Base-by-base conservation (phyloP, 768 basidiomycete species). In the Trametes gibbosa region DNA sequence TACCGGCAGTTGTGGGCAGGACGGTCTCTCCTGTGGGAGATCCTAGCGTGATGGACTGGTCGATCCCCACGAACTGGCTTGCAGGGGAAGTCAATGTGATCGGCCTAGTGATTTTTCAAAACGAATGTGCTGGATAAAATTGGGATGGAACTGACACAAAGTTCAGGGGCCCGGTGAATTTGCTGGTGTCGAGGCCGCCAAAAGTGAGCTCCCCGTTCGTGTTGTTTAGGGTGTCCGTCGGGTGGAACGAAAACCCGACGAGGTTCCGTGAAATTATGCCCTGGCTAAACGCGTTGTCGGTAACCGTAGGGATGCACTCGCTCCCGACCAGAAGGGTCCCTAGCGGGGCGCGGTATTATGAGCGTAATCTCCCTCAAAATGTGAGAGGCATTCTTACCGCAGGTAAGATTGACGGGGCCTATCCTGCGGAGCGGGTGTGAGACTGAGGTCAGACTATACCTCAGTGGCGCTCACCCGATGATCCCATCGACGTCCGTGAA, bases 401-500 rank as follows among this genome's bases (percentile, higher is more conserved):
- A 27, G 0, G 77, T 76, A 46, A 78, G 58, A 41, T 64, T 69
- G 3, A 56, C 41, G 5, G 77, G 77, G 13, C 74, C 73, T 32
- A 70, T 51, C 8, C 77, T 72, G 32, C 0, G 35, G 14, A 19
- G 19, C 14, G 1, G 17, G 13, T 13, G 25, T n/a, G 43, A n/a
- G 43, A 17, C 37, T 9, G 9, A 21, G 35, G 25, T 35, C 19
- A n/a, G n/a, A n/a, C n/a, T n/a, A n/a, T n/a, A n/a, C n/a, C 37
- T 37, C 34, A 40, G 6, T 37, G 66, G 27, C 5, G 12, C 53
- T 51, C 35, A 67, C 66, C 57, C 76, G 67, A 79, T 68, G 52
- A 78, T 67, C 10, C 77, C 77, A 50, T 78, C 76, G 12, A 74
- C 63, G 16, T 58, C 67, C 2, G 43, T 24, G 42, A 75, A 70